Percentiles rank a stretch among this genome's conserved stretches.
Evolutionary conservation across 176 grass and related monocot species (phyloP).

Genomic region (Lolium rigidum): DNA sequence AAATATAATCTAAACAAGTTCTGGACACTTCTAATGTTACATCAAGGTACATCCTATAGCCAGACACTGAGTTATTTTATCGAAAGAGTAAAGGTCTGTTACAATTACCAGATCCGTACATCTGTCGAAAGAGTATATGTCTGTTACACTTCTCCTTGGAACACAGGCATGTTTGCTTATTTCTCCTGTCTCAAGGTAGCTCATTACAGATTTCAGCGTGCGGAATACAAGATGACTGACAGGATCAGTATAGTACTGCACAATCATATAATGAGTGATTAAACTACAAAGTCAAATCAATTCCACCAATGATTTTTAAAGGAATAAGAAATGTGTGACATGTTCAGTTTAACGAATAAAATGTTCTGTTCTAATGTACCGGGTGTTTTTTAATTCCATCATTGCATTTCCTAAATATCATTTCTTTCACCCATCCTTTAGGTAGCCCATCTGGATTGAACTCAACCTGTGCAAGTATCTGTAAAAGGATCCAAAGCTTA

Average conservation of each 20-base stretch:
- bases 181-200: slow-evolving; percentile 58
- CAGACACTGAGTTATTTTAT: slow-evolving; percentile 17
- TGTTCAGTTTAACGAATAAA: slow-evolving; percentile 8
- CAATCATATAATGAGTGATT: slow-evolving; percentile 18
- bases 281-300: slow-evolving; percentile 38
- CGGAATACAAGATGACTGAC: slow-evolving; percentile 58
- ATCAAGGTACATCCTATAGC: slow-evolving; percentile 25
- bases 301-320: background rate
- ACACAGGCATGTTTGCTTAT: slow-evolving; percentile 59
- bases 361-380: slow-evolving; percentile 32
- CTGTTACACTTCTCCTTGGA: slow-evolving; percentile 53
- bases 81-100: slow-evolving; percentile 48
- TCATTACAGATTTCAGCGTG: slow-evolving; percentile 54
- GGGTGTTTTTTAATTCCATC: slow-evolving; percentile 63
- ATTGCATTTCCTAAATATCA: slow-evolving; percentile 54
- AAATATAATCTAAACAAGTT: slow-evolving; percentile 32
- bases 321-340: slow-evolving; percentile 21
- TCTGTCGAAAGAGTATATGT: slow-evolving; percentile 55
- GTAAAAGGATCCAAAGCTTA: slow-evolving; percentile 30
- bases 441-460: slow-evolving; percentile 64
- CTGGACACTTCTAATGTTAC: no score
- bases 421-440: slow-evolving; percentile 64
- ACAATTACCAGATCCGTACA: slow-evolving; percentile 59
- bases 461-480: slow-evolving; percentile 61
- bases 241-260: slow-evolving; percentile 72